phyloP scores from a whole-genome alignment of 2,329 filamentous ascomycete genomes.

The Cordyceps javanica region DNA sequence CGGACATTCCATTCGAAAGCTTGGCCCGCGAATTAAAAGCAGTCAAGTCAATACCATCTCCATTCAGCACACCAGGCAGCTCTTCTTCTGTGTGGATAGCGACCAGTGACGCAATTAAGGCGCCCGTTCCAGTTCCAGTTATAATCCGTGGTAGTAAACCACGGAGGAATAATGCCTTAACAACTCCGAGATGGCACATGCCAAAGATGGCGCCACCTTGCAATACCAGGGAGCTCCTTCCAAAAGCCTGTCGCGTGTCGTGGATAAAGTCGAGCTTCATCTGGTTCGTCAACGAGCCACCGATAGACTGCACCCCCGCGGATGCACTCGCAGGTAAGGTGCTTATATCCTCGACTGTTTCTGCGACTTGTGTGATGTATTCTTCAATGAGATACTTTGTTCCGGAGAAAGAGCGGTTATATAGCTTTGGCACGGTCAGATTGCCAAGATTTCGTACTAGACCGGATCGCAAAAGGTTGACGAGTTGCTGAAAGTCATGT shows the following conservation, averaged over 20 bases:
- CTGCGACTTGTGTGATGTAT: conserved; percentile 79
- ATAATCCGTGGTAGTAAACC: conserved; percentile 84
- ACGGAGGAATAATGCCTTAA: conserved; percentile 76
- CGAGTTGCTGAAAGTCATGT: conserved; percentile 65
- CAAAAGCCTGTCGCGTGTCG: conserved; percentile 83
- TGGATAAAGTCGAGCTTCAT: conserved; percentile 81
- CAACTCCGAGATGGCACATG: conserved; percentile 81
- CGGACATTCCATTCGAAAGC: conserved; percentile 25
- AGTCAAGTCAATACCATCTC: conserved; percentile 74
- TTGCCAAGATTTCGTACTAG: conserved; percentile 84
- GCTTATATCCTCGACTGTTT: conserved; percentile 72
- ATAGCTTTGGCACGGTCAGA: conserved; percentile 74
- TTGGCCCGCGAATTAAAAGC: conserved; percentile 55
- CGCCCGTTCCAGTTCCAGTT: conserved; percentile 83
- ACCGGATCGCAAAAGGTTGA: conserved; percentile 74
- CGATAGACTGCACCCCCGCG: conserved; percentile 26
- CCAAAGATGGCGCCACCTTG: conserved; percentile 92
- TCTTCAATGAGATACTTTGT: conserved; percentile 89
- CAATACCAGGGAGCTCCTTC: conserved; percentile 75
- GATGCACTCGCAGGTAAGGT: conserved; percentile 52
- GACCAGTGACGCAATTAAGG: conserved; percentile 81
- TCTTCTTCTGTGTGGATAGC: conserved; percentile 84
- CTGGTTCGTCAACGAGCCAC: conserved; percentile 55
- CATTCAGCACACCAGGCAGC: conserved; percentile 67
- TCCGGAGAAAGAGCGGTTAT: conserved; percentile 78